Conservation (phyloP, 306 rosid species). For the Quercus engelmannii region DNA sequence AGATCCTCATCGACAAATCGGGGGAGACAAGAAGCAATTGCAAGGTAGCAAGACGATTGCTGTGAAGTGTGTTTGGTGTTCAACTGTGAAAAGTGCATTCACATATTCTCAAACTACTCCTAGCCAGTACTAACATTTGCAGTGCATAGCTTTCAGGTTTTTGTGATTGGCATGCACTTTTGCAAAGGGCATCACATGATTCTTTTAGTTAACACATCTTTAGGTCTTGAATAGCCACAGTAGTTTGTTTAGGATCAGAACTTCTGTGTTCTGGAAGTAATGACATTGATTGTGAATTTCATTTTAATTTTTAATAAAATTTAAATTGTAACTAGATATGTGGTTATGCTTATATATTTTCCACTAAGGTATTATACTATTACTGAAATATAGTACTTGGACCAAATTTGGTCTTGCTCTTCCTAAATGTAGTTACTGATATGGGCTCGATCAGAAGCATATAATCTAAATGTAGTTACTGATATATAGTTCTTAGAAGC, state of each 20-base stretch:
- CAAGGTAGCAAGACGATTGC: not conserved
- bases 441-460: no score
- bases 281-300: not conserved
- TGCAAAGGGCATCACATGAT: not conserved
- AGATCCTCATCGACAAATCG: slow-evolving; percentile 1
- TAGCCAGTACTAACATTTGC: not conserved
- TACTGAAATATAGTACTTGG: not conserved
- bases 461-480: no score
- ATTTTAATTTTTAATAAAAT: not conserved
- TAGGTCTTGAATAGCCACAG: not conserved
- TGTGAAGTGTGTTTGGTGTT: not conserved
- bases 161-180: slow-evolving; percentile 17
- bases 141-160: slow-evolving; percentile 13
- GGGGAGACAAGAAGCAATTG: not conserved
- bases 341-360: not conserved
- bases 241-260: not conserved
- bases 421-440: not conserved
- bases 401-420: not conserved
- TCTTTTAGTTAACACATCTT: not conserved
- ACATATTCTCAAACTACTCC: not conserved
- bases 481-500: no score
- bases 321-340: not conserved
- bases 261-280: not conserved
- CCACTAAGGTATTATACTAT: no score
- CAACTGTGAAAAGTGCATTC: not conserved